Evolutionary conservation across 257 asterid genomes (phyloP).

Genomic region (Ehretia macrophylla): DNA sequence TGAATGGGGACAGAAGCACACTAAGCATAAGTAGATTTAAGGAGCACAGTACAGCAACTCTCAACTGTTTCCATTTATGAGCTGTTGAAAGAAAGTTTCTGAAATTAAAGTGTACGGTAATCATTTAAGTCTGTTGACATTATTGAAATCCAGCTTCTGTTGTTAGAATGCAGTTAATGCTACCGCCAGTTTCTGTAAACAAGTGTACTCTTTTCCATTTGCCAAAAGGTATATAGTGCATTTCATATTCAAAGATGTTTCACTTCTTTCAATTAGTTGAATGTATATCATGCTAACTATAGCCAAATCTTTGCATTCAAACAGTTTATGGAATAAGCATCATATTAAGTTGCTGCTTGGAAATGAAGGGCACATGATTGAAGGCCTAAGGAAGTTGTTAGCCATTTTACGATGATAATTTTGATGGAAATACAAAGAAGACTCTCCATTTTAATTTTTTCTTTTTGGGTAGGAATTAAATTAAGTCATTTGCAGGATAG

Average conservation of each 20-base stretch:
- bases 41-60: conserved; percentile 19
- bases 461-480: no score
- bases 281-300: not conserved
- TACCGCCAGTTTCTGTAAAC: not conserved
- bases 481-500: no score
- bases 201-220: not conserved
- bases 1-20: not conserved
- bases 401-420: not conserved
- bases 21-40: not conserved
- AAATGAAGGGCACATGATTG: not conserved
- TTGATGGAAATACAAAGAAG: not conserved
- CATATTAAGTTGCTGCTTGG: not conserved
- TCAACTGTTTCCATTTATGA: conserved; percentile 39
- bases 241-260: no score
- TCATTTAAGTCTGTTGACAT: conserved; percentile 17
- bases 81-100: conserved; percentile 6
- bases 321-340: no score
- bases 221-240: no score
- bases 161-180: conserved; percentile 4
- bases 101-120: conserved; percentile 9
- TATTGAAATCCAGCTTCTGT: conserved; percentile 14
- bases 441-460: no score
- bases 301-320: not conserved
- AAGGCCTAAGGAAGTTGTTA: not conserved
- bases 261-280: not conserved